Evolutionary conservation across 2,329 filamentous ascomycete genomes (phyloP).

Genomic region (Endocalyx cinctus): DNA sequence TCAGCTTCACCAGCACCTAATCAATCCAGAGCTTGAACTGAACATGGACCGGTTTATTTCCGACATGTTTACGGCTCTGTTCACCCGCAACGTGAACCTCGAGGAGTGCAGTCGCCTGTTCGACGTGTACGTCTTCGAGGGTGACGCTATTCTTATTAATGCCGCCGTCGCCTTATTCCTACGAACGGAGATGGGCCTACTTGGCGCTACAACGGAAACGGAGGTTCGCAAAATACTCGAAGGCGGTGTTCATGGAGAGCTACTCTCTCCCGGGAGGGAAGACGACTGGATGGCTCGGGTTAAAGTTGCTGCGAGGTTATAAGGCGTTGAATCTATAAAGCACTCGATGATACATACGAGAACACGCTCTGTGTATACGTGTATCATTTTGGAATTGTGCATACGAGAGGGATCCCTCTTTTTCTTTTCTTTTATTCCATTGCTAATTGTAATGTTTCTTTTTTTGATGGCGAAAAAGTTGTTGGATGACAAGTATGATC

Average conservation of each 20-base stretch:
- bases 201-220: conserved; percentile 39
- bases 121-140: conserved; percentile 82
- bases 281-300: conserved; percentile 24
- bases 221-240: conserved; percentile 39
- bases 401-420: too few species aligned
- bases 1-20: conserved; percentile 60
- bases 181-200: conserved; percentile 46
- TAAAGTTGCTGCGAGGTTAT: conserved; percentile 17
- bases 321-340: too few species aligned
- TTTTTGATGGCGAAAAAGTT: too few species aligned
- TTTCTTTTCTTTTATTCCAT: too few species aligned
- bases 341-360: too few species aligned
- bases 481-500: too few species aligned
- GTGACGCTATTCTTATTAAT: conserved; percentile 66
- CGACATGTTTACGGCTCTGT: conserved; percentile 59
- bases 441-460: too few species aligned
- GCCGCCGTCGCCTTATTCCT: conserved; percentile 65
- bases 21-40: conserved; percentile 39
- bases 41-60: conserved; percentile 52
- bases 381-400: too few species aligned
- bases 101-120: conserved; percentile 70
- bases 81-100: conserved; percentile 58
- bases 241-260: conserved; percentile 19
- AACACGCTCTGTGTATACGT: too few species aligned
- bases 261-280: conserved; percentile 16